Conservation (phyloP, 2,329 filamentous ascomycete species). For the Fusarium coffeatum region DNA sequence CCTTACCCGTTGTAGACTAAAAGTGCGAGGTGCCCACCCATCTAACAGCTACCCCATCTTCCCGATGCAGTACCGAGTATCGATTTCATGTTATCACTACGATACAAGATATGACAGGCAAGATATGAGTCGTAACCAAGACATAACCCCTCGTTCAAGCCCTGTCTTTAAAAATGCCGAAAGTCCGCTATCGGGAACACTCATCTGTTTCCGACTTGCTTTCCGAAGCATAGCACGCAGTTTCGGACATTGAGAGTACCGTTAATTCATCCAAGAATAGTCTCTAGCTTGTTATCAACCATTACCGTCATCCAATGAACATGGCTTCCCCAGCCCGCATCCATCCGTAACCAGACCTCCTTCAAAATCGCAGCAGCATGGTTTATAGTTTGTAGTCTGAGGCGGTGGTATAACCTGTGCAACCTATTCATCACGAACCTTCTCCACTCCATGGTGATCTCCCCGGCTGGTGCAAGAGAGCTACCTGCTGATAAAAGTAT, state of each 20-base stretch:
- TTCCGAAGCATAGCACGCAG: background rate
- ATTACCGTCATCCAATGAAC: constrained; percentile 8
- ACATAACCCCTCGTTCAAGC: background rate
- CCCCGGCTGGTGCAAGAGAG: background rate
- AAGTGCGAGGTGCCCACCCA: constrained; percentile 5
- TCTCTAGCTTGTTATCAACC: background rate
- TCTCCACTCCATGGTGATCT: background rate
- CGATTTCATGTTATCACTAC: background rate
- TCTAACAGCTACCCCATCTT: background rate
- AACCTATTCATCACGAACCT: background rate
- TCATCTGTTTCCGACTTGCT: background rate
- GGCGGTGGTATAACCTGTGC: background rate
- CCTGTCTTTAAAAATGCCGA: background rate
- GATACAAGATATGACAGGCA: rapidly evolving
- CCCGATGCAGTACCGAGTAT: background rate
- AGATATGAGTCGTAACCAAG: background rate
- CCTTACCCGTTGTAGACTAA: constrained; percentile 10
- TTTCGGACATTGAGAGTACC: background rate
- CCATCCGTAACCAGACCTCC: background rate
- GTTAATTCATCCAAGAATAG: background rate
- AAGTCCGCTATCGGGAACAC: background rate
- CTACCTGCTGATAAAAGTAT: constrained; percentile 1
- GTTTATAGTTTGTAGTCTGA: background rate
- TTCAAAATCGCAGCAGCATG: background rate
- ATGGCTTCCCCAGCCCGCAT: background rate